Conservation (phyloP, 1,284 basidiomycete genomes). For the Cystobasidiaceae sp. region DNA sequence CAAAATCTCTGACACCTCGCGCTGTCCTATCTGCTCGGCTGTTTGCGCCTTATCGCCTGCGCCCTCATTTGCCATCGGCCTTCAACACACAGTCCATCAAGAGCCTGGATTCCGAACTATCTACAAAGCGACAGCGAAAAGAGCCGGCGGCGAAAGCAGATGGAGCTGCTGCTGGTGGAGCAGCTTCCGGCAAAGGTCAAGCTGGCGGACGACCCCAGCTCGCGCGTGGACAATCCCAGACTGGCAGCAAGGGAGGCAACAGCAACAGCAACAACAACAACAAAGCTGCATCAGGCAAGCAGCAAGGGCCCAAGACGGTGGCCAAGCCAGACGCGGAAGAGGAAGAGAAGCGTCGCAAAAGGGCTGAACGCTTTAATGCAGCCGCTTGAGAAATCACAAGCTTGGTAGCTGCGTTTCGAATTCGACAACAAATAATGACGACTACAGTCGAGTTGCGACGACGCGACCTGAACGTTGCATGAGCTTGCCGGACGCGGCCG, state of each 20-base stretch:
- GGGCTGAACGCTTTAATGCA: conserved; percentile 47
- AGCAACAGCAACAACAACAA: neutral
- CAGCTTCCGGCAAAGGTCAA: no score
- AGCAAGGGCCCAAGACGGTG: no score
- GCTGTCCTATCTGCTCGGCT: neutral
- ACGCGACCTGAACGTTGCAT: no score
- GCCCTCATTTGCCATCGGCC: neutral
- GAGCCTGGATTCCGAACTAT: conserved; percentile 22
- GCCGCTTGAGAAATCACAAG: neutral
- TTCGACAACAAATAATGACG: neutral
- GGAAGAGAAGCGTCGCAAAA: conserved; percentile 51
- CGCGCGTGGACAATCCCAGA: no score
- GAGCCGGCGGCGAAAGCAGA: neutral
- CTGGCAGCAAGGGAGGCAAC: neutral
- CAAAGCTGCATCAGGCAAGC: neutral
- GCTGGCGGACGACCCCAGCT: no score
- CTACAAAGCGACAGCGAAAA: conserved; percentile 21
- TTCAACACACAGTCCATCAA: conserved; percentile 11
- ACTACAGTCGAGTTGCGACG: neutral
- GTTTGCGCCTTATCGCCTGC: neutral
- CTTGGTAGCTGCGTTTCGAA: neutral
- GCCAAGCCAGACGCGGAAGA: conserved; percentile 36
- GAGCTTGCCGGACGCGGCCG: no score
- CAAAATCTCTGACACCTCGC: neutral
- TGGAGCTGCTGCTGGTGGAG: neutral